Conservation (phyloP, 495 filamentous ascomycete genomes). For the Penicillium arizonense region DNA sequence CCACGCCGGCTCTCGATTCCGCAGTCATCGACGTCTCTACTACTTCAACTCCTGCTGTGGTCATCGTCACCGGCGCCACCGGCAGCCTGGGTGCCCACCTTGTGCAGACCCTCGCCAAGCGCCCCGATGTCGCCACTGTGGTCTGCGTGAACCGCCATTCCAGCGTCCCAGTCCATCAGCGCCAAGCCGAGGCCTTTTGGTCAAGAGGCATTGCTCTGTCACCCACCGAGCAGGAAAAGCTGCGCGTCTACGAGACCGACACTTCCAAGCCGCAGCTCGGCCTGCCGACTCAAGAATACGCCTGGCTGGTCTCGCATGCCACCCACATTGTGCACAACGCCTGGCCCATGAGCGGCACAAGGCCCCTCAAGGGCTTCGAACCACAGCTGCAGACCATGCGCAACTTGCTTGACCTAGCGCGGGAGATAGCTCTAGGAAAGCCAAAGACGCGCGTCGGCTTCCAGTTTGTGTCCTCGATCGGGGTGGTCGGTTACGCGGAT, state of each 20-base stretch:
- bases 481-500: constrained; percentile 40
- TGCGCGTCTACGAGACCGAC: constrained; percentile 33
- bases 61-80: constrained; percentile 55
- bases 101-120: constrained; percentile 32
- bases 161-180: not conserved
- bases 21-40: not conserved
- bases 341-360: constrained; percentile 40
- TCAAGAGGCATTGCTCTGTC: not conserved
- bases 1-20: constrained; percentile 4
- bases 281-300: constrained; percentile 21
- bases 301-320: constrained; percentile 7
- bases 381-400: constrained; percentile 29
- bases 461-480: constrained; percentile 55
- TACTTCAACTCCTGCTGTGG: not conserved
- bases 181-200: constrained; percentile 3
- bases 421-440: constrained; percentile 28
- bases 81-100: constrained; percentile 51
- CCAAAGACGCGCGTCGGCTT: constrained; percentile 5
- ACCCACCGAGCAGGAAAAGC: not conserved
- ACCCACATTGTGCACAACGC: constrained; percentile 42
- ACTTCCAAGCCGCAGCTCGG: constrained; percentile 43
- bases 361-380: constrained; percentile 25
- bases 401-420: constrained; percentile 39
- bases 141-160: constrained; percentile 9
- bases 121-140: constrained; percentile 25